These are phyloP conservation scores for Theileria sp. DNA, from an alignment of 169 alveolate genomes.

Conservation along the genomic window DNA sequence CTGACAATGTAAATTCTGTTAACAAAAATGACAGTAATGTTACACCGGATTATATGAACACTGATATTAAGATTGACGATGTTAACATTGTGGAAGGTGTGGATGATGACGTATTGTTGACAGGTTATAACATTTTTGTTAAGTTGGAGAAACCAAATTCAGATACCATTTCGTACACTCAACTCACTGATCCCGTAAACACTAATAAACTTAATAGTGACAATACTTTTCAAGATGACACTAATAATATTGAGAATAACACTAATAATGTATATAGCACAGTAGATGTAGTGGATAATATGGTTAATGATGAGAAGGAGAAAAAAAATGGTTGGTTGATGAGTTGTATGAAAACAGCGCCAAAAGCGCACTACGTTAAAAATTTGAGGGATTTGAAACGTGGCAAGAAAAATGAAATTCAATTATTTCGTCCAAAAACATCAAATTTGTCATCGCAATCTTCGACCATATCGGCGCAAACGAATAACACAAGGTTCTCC, in stretches of 20 bases:
- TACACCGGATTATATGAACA: neutral
- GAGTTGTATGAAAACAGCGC: neutral
- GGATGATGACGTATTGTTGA: slow-evolving; percentile 47
- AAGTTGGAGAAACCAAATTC: slow-evolving; percentile 24
- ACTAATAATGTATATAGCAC: no score
- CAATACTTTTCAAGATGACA: neutral
- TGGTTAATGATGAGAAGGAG: neutral
- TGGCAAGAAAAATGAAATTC: neutral
- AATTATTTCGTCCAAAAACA: neutral
- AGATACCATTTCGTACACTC: neutral
- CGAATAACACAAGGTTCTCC: neutral
- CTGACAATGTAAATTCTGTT: neutral
- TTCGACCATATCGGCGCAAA: neutral
- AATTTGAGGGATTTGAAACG: neutral
- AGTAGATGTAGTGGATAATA: neutral
- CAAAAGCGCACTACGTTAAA: slow-evolving; percentile 5
- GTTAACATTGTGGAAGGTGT: neutral
- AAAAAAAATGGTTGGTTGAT: slow-evolving; percentile 6
- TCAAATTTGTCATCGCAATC: neutral
- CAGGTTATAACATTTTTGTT: slow-evolving; percentile 50
- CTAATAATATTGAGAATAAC: no score
- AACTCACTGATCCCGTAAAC: neutral
- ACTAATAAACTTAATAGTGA: neutral
- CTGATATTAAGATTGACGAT: neutral
- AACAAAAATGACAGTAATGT: neutral